Evolutionary conservation across 768 basidiomycete species (phyloP), one percentile per base, ranked within the genome.

Genomic region (Leccinum pellstonianum): DNA sequence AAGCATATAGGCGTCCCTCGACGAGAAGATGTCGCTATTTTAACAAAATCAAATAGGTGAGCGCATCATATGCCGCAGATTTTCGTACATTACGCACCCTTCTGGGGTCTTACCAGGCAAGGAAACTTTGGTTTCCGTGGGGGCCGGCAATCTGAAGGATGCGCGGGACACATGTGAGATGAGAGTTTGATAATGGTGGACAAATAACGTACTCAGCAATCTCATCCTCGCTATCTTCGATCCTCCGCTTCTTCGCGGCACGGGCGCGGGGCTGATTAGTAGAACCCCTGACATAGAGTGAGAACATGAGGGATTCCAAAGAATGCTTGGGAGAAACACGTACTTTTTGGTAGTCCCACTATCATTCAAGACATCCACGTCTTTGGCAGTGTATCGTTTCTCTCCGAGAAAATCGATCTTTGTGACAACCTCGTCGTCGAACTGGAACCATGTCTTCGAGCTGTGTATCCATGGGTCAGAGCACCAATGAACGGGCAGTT

Each of bases 1-100:
- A 33, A 98, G 81, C 94, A 98, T 96, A 74, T 98, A 97, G 6
- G 93, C 93, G 66, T 97, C 93, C 74, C 83, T 90, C 2, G 93
- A 94, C 3, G 83, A 79, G 63, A 73, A 73, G 46, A 90, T 80
- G 41, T 79, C 77, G 60, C 81, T 83, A 65, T 55, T 60, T 23
- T 14, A 51, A 61, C 48, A 56, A 64, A 60, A 65, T 63, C 68
- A 72, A 66, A 62, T 61, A 52, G 37, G 12, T 62, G 47, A 66
- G 62, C 50, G 38, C 37, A 61, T 55, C 56, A 58, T 65, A 62
- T 31, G 38, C 51, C 57, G 85, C 93, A 57, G 93, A 93, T 7
- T 77, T 57, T 92, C 9, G 74, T 91, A 17, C 92, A 3, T 96
- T 74, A 83, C 91, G 5, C 93, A 89, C 77, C 92, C 93, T 19